These are phyloP conservation scores for Gaeumannomyces sp. DNA, from an alignment of 2,329 filamentous ascomycete genomes.

Conservation along the genomic window DNA sequence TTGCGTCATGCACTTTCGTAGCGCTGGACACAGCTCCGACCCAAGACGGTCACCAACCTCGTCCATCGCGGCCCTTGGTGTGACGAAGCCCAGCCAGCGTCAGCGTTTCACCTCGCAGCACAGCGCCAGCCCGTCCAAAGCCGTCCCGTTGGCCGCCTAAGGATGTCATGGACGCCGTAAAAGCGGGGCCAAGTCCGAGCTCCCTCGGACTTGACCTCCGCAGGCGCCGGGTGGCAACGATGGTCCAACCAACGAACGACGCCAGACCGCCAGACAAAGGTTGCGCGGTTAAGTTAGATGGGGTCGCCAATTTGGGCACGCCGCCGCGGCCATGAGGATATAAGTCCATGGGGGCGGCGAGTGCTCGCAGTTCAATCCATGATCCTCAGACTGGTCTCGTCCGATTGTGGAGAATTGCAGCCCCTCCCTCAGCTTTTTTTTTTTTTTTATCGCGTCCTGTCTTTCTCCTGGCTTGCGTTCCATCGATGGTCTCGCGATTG, in stretches of 20 bases:
- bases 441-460: not conserved
- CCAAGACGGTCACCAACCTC: not conserved
- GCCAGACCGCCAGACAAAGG: not conserved
- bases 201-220: not conserved
- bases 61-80: not conserved
- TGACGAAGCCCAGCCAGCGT: not conserved
- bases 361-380: not conserved
- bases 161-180: not conserved
- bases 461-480: too few relatives aligned
- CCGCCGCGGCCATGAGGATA: not conserved
- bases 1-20: not conserved
- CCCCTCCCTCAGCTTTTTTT: not conserved
- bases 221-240: not conserved
- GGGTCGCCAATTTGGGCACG: not conserved
- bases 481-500: too few relatives aligned
- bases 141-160: not conserved
- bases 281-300: not conserved
- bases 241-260: not conserved
- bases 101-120: not conserved
- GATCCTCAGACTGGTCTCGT: not conserved
- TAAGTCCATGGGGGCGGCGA: not conserved
- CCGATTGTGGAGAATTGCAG: not conserved
- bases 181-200: conserved; percentile 1
- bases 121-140: too few relatives aligned
- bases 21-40: not conserved